These are phyloP conservation scores for Xerophyta viscosa DNA, from an alignment of 106 monocot genomes.

Conservation along the genomic window DNA sequence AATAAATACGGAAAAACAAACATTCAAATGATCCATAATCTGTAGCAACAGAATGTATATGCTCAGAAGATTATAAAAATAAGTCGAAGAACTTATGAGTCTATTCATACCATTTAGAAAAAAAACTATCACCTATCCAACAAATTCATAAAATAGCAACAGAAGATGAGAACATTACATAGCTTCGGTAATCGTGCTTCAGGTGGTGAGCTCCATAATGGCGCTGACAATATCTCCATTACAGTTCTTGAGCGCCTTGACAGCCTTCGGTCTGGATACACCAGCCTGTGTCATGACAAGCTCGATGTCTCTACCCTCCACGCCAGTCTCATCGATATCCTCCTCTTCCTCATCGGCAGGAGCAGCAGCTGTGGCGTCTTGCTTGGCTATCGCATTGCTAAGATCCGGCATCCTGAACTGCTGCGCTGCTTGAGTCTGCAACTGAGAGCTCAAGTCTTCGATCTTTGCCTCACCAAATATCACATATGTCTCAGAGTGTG, in stretches of 20 bases:
- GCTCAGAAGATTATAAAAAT: too few relatives aligned
- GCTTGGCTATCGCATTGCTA: slow-evolving; percentile 2
- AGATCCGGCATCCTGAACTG: slow-evolving; percentile 10
- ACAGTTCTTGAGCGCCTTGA: slow-evolving; percentile 16
- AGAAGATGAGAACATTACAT: too few relatives aligned
- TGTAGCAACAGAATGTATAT: too few relatives aligned
- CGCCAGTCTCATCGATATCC: slow-evolving; percentile 22
- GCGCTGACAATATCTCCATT: slow-evolving; percentile 25
- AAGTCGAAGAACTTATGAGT: too few relatives aligned
- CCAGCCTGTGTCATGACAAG: slow-evolving; percentile 29
- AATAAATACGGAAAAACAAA: too few relatives aligned
- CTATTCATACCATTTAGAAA: too few relatives aligned
- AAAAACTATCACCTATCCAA: too few relatives aligned
- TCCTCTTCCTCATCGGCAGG: slow-evolving; percentile 15
- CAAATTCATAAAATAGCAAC: too few relatives aligned
- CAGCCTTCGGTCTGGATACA: slow-evolving; percentile 16
- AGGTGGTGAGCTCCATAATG: slow-evolving; percentile 25
- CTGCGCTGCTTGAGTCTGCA: slow-evolving; percentile 6
- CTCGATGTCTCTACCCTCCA: slow-evolving; percentile 19
- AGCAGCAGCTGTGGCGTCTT: neutral
- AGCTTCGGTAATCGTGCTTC: too few relatives aligned
- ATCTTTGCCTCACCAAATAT: slow-evolving; percentile 16
- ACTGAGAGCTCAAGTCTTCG: slow-evolving; percentile 7
- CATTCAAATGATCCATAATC: too few relatives aligned
- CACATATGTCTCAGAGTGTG: slow-evolving; percentile 4